Base-by-base conservation (phyloP, 805 yeast genomes). In the Zygotorulaspora danielsina region DNA sequence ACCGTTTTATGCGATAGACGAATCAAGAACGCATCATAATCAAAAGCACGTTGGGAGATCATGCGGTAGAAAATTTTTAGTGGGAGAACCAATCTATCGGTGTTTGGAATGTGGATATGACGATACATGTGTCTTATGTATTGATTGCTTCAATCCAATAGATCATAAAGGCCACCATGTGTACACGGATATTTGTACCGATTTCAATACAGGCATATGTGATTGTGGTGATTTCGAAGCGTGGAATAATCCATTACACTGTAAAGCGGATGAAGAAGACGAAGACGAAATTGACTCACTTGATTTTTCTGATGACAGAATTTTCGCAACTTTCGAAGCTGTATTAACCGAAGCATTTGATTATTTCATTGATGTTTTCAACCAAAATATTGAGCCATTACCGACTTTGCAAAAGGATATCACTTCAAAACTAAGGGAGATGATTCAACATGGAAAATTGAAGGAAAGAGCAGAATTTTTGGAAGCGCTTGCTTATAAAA, bases 91-190 rank as follows among this genome's bases (percentile, higher is more conserved):
- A 0, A 80, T 82, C 15, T 84, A 81, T 55, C 67, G 86, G 39
- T 84, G 95, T 54, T 68, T 68, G 22, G 85, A 83, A 42, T 84
- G 95, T 67, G 86, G 84, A 0, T 75, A 72, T 44, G 95, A 84
- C 60, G 78, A 77, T 6, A 81, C 89, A 0, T 84, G 94, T 67
- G 88, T 85, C 22, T 57, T 84, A 19, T 84, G 95, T 61, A 75
- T 72, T 9, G 65, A 77, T 49, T 84, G 95, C 57, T 84, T 82
- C 64, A 80, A 81, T 56, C 71, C 73, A 39, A 72, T 72, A 4
- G 86, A 82, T 51, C 95, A 84, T 57, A 55, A 61, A 10, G 79
- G 71, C 37, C 95, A 84, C 54, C 75, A 75, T 44, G 84, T 84
- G 6, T 63, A 70, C 19, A 70, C 72, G 38, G 75, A 70, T 55